A percentile compares a stretch with the other conserved stretches of the same genome.
These are phyloP conservation scores for Exidia glandulosa DNA, from an alignment of 768 basidiomycete species.

Conservation along the genomic window DNA sequence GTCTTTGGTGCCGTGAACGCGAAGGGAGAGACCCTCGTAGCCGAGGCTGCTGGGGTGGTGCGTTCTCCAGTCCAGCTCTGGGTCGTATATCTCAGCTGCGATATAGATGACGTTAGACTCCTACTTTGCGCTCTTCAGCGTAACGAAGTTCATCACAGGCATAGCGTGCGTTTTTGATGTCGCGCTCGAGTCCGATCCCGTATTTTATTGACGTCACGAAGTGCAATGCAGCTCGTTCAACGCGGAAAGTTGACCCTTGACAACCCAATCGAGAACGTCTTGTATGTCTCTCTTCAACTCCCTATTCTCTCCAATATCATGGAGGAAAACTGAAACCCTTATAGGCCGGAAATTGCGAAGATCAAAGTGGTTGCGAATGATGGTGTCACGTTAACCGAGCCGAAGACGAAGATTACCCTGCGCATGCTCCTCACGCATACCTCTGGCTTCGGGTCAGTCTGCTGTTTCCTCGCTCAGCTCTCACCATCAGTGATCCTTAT, in stretches of 20 bases:
- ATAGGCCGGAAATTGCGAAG: background rate
- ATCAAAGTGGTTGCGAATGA: background rate
- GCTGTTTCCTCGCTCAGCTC: background rate
- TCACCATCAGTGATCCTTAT: too few species aligned
- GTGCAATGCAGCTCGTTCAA: background rate
- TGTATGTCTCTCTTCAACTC: background rate
- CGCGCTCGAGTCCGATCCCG: too few species aligned
- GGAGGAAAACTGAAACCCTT: background rate
- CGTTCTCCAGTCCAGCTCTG: too few species aligned
- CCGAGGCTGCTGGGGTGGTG: background rate
- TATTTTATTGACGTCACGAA: background rate
- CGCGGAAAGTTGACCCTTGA: background rate
- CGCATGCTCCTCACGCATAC: constrained; percentile 2
- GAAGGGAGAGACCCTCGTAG: background rate
- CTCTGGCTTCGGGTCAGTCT: background rate
- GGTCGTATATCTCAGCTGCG: background rate
- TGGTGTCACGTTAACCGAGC: background rate
- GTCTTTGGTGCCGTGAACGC: background rate
- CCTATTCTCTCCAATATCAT: background rate
- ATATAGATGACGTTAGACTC: background rate
- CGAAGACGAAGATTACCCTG: constrained; percentile 1
- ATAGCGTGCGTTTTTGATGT: background rate
- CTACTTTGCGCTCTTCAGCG: background rate
- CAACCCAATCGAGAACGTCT: background rate
- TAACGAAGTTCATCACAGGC: background rate